These are phyloP conservation scores for Meripilus lineatus DNA, from an alignment of 1,284 basidiomycete species.

Conservation along the genomic window DNA sequence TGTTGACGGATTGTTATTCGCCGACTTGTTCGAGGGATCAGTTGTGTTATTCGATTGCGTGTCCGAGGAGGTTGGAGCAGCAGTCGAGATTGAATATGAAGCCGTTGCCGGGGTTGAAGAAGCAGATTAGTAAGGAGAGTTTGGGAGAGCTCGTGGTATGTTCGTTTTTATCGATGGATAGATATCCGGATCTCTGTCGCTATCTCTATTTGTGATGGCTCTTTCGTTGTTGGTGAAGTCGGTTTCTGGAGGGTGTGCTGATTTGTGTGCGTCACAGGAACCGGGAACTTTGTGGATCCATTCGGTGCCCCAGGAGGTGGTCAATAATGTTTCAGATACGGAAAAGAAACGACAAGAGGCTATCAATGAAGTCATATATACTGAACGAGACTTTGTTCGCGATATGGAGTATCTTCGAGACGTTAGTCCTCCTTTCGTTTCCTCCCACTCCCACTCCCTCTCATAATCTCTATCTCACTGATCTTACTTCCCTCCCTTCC, in stretches of 20 bases:
- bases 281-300: conserved; percentile 97
- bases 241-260: conserved; percentile 3
- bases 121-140: conserved; percentile 79
- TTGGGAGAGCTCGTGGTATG: conserved; percentile 75
- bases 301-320: conserved; percentile 91
- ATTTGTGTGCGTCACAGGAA: conserved; percentile 45
- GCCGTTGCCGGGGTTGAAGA: conserved; percentile 83
- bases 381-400: conserved; percentile 95
- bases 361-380: conserved; percentile 99
- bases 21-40: conserved; percentile 93
- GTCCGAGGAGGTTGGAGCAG: conserved; percentile 91
- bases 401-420: conserved; percentile 98
- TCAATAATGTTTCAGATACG: conserved; percentile 85
- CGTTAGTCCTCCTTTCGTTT: conserved; percentile 41
- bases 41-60: conserved; percentile 96
- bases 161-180: conserved; percentile 3
- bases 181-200: not conserved
- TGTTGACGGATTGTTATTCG: conserved; percentile 97
- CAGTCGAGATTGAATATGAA: conserved; percentile 92
- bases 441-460: not conserved
- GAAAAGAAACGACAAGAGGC: conserved; percentile 98
- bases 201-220: conserved; percentile 9
- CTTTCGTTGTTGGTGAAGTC: not conserved
- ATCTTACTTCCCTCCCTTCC: not conserved
- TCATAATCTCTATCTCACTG: not conserved